Percentiles rank a stretch among this genome's conserved stretches.
phyloP scores from a whole-genome alignment of 257 asterid species.

The Scutellaria barbata region DNA sequence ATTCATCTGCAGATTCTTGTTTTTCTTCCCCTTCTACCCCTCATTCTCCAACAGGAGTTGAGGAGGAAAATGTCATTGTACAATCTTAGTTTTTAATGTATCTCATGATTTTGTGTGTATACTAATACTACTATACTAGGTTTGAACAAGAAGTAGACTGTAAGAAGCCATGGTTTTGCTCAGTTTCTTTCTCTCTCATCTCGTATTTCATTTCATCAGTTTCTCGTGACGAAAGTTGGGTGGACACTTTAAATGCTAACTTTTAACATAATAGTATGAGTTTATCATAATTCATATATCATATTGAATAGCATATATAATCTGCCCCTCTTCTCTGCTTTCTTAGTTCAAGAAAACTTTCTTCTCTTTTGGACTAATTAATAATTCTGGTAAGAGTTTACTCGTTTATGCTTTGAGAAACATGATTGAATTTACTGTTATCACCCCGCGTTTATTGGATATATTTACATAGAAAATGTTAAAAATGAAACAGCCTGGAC shows the following conservation, averaged over 20 bases:
- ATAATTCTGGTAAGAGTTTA: not conserved
- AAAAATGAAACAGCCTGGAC: conserved; percentile 34
- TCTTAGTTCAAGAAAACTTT: not conserved
- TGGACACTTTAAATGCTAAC: not conserved
- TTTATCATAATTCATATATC: not conserved
- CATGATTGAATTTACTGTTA: not conserved
- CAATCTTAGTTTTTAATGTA: conserved; percentile 27
- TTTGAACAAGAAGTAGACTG: conserved; percentile 16
- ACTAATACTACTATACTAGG: conserved; percentile 28
- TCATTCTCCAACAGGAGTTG: conserved; percentile 25
- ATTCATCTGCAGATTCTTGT: conserved; percentile 61
- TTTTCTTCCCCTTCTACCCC: conserved; percentile 57
- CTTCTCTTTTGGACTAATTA: not conserved
- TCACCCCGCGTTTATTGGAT: not conserved
- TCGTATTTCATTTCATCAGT: not conserved
- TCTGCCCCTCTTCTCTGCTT: not conserved
- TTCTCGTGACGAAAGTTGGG: not conserved
- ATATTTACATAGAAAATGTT: not conserved
- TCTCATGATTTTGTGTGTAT: conserved; percentile 28
- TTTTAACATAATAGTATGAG: not conserved
- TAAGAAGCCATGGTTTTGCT: conserved; percentile 1
- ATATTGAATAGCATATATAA: not conserved
- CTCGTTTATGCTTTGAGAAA: not conserved
- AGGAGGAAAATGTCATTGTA: conserved; percentile 28
- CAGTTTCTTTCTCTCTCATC: conserved; percentile 9